Percentiles rank a stretch among this genome's conserved stretches.
Evolutionary conservation across 176 grass and related monocot species (phyloP).

Genomic region (Poa pratensis): DNA sequence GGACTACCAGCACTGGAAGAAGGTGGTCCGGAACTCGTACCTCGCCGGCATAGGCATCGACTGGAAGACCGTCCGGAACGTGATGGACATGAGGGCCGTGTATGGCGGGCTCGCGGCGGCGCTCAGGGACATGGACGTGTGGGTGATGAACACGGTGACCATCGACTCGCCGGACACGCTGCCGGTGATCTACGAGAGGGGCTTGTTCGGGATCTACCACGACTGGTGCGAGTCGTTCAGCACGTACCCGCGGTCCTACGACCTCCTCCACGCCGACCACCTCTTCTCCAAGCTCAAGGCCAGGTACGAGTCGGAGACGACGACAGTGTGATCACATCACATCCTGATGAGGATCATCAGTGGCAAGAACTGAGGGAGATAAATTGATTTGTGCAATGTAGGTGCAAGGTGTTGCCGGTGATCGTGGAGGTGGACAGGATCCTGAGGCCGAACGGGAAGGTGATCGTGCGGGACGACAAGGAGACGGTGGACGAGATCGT

Average conservation of each 20-base stretch:
- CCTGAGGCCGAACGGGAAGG: constrained; percentile 71
- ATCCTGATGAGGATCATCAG: no score
- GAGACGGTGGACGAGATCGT: constrained; percentile 72
- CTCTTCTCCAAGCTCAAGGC: constrained; percentile 79
- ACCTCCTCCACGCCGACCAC: constrained; percentile 81
- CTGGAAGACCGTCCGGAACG: constrained; percentile 79
- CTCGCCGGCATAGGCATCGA: constrained; percentile 83
- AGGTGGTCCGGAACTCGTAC: constrained; percentile 72
- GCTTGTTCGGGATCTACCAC: constrained; percentile 78
- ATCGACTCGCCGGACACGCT: constrained; percentile 83
- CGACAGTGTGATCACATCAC: no score
- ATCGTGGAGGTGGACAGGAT: constrained; percentile 88
- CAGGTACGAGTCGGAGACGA: no score
- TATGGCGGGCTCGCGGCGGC: constrained; percentile 90
- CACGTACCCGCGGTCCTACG: constrained; percentile 83
- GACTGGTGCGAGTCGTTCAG: constrained; percentile 87
- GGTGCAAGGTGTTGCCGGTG: constrained; percentile 74
- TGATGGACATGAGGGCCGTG: constrained; percentile 95
- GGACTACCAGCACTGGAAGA: constrained; percentile 76
- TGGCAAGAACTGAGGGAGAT: no score
- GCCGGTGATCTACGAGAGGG: constrained; percentile 78
- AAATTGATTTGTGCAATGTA: neutral
- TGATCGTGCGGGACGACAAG: constrained; percentile 76
- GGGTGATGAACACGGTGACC: constrained; percentile 77
- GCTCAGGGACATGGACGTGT: constrained; percentile 64